A percentile compares a stretch with the other conserved stretches of the same genome.
Evolutionary conservation across 352 stramenopile species (phyloP).

Genomic region (Phytopythium vexans): DNA sequence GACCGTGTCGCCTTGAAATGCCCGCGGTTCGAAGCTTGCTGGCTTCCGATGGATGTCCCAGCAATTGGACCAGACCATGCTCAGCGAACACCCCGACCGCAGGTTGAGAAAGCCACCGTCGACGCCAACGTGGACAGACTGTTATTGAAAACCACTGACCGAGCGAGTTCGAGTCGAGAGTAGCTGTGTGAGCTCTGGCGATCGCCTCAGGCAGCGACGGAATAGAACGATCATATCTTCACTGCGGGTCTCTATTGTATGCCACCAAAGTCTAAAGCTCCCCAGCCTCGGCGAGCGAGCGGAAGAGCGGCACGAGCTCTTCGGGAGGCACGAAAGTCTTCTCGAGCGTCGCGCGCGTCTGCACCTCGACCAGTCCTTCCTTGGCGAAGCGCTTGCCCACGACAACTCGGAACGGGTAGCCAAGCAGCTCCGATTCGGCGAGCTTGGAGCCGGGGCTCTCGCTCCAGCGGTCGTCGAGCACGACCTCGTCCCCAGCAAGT

Average conservation of each 20-base stretch:
- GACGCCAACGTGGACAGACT: too few species aligned
- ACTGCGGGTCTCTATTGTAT: too few species aligned
- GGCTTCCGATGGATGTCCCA: neutral
- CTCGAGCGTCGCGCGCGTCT: conserved; percentile 61
- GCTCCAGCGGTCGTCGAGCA: conserved; percentile 83
- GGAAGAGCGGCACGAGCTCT: conserved; percentile 42
- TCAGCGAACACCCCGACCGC: neutral
- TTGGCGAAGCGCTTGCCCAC: conserved; percentile 77
- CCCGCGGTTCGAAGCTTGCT: neutral
- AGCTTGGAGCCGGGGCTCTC: conserved; percentile 80
- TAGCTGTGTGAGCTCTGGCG: too few species aligned
- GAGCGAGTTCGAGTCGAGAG: too few species aligned
- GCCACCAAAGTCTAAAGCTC: too few species aligned
- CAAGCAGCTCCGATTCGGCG: conserved; percentile 82
- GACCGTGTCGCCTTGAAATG: too few species aligned
- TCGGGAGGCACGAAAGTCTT: conserved; percentile 50
- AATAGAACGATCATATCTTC: too few species aligned
- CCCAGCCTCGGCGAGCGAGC: conserved; percentile 1
- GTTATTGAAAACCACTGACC: too few species aligned
- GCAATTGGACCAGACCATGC: neutral
- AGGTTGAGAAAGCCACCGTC: too few species aligned
- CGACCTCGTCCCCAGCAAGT: conserved; percentile 47
- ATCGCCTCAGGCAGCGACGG: too few species aligned
- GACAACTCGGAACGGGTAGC: conserved; percentile 82
- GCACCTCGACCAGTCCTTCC: conserved; percentile 76